phyloP scores from a whole-genome alignment of 345 rosid species.

The Pelargonium nanum region DNA sequence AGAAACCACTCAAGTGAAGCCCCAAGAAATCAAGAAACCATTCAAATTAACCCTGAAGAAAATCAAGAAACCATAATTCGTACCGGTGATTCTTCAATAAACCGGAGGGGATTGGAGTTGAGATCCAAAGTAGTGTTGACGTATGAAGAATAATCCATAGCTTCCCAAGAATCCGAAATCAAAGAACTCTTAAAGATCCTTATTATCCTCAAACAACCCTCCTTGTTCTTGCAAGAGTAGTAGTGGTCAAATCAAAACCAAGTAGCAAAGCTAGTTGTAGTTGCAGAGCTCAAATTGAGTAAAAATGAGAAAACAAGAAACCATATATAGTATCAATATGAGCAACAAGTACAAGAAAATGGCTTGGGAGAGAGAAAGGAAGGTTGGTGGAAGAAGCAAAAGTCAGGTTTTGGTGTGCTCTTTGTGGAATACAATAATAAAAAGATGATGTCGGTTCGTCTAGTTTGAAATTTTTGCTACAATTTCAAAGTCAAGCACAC shows the following conservation, averaged over 20 bases:
- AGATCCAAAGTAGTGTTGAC: slow-evolving; percentile 56
- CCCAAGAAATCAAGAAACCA: neutral
- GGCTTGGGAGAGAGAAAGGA: neutral
- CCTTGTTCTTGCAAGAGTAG: no score
- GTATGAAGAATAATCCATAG: slow-evolving; percentile 43
- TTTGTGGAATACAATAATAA: neutral
- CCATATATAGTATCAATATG: neutral
- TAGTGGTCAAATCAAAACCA: no score
- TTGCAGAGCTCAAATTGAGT: neutral
- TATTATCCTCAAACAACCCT: no score
- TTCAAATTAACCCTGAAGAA: neutral
- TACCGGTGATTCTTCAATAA: slow-evolving; percentile 31
- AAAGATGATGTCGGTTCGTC: neutral
- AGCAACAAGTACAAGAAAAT: no score
- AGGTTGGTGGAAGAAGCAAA: neutral
- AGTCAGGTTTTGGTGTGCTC: neutral
- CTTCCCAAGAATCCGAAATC: neutral
- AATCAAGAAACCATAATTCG: neutral
- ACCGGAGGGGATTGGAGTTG: slow-evolving; percentile 26
- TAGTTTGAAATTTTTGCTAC: neutral
- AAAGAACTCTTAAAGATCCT: neutral
- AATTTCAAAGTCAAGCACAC: neutral
- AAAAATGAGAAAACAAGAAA: neutral
- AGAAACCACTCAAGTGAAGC: neutral
- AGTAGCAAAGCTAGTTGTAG: neutral